phyloP scores from a whole-genome alignment of 2,329 filamentous ascomycete species.

The Clonostachys solani region DNA sequence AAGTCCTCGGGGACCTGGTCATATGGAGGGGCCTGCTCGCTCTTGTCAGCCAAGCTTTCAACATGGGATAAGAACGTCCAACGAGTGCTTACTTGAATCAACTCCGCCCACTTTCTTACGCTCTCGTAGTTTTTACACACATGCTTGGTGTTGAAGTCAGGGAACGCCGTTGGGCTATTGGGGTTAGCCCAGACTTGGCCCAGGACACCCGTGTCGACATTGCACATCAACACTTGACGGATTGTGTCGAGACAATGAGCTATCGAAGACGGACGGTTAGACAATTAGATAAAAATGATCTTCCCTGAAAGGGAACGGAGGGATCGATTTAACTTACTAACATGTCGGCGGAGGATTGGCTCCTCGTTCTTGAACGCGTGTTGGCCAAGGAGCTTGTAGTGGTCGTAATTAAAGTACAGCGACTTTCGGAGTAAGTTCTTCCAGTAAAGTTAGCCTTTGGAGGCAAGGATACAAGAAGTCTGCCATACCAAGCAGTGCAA shows the following conservation, averaged over 20 bases:
- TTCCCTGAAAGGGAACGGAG: too few species aligned
- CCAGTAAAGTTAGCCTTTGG: not conserved
- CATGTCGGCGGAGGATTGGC: constrained; percentile 47
- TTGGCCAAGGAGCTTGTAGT: constrained; percentile 44
- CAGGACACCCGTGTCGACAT: constrained; percentile 53
- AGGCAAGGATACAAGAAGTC: not conserved
- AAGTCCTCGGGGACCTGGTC: too few species aligned
- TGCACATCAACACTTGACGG: constrained; percentile 61
- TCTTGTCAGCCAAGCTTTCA: too few species aligned
- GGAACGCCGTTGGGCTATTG: constrained; percentile 41
- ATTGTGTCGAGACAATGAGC: constrained; percentile 59
- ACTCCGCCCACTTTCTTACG: constrained; percentile 47
- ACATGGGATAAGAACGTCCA: too few species aligned
- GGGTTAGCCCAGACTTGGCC: constrained; percentile 56
- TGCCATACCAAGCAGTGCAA: constrained; percentile 49
- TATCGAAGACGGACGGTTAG: constrained; percentile 8
- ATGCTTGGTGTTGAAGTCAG: constrained; percentile 60
- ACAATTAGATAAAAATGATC: too few species aligned
- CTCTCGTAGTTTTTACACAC: constrained; percentile 53
- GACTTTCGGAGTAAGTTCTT: constrained; percentile 55
- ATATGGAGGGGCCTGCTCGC: too few species aligned
- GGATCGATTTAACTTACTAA: constrained; percentile 36
- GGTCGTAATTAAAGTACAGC: constrained; percentile 54
- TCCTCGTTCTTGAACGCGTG: constrained; percentile 54
- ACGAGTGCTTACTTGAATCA: constrained; percentile 32